Conservation (phyloP, 208 protist genomes). For the Crithidia fasciculata region DNA sequence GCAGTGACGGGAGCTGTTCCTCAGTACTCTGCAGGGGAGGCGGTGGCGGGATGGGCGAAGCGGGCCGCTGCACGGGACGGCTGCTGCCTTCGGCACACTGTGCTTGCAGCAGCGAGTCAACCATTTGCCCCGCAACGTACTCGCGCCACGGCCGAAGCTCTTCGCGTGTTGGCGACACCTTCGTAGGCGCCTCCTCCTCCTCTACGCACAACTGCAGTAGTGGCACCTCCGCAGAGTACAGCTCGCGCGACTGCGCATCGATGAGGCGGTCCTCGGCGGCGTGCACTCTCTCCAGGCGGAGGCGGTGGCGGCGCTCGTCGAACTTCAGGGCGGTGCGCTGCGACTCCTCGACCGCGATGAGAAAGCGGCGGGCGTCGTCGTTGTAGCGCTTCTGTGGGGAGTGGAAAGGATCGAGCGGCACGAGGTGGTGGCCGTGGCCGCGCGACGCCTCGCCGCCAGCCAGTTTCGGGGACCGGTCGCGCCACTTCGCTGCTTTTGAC, state of each 20-base stretch:
- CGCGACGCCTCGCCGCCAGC: not conserved
- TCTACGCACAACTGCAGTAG: not conserved
- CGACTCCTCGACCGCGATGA: slow-evolving; percentile 34
- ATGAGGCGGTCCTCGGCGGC: not conserved
- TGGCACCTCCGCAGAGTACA: not conserved
- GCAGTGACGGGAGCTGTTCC: not conserved
- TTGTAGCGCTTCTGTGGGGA: not conserved
- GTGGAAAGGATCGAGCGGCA: slow-evolving; percentile 5
- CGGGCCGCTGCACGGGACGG: not conserved
- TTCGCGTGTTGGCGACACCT: not conserved
- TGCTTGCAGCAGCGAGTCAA: not conserved
- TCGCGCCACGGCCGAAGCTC: not conserved
- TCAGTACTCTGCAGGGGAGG: not conserved
- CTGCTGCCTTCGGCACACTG: not conserved
- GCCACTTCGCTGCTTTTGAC: not conserved
- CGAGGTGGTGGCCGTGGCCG: slow-evolving; percentile 14
- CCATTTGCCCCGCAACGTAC: not conserved
- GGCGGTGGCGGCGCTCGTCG: slow-evolving; percentile 25
- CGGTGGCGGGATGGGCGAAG: not conserved
- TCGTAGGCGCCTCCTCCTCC: not conserved
- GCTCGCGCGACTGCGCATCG: not conserved
- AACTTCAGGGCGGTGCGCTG: slow-evolving; percentile 38
- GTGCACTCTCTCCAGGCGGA: not conserved
- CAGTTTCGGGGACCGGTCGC: not conserved
- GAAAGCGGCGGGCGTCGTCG: slow-evolving; percentile 23